Base-by-base conservation (phyloP, 2,329 filamentous ascomycete species). In the Shiraia bambusicola region DNA sequence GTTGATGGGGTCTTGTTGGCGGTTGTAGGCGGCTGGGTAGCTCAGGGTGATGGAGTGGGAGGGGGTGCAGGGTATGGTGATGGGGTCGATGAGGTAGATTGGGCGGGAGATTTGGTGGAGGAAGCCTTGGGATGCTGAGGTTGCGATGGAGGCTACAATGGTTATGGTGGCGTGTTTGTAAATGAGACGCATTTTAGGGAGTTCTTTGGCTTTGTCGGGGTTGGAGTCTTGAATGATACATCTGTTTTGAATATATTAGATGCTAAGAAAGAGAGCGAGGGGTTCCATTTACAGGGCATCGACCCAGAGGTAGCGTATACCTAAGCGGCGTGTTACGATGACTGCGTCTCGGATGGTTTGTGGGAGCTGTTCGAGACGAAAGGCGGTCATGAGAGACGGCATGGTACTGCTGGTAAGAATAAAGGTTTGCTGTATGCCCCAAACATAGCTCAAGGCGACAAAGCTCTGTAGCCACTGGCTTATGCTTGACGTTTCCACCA, bases 311-410 rank as follows among this genome's bases (percentile, higher is more conserved):
- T 49, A 49, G 8, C 29, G 26, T 2, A 47, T 13, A 3, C 40
- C 47, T 7, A 50, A 19, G 4, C 14, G 17, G 17, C 38, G 40
- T 15, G 47, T 45, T n/a, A 48, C 40, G 3, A 22, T 37, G n/a
- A 50, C 34, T 6, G 36, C 44, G 30, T 47, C 47, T 33, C 39
- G 31, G 5, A 50, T 50, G 8, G 47, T 50, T 25, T 42, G 16
- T 11, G 44, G 47, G 7, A 50, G 40, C 16, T 39, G 37, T 17
- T 9, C 19, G 9, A 28, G 11, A 2, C 36, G 28, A 25, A 47
- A 47, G 1, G 26, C 36, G 12, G 31, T 17, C 11, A 13, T 34
- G 12, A 42, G 28, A 10, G 16, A 4, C 8, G 17, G 11, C 13
- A 27, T 15, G n/a, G 33, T 46, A 12, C 12, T 27, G 14, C 25